phyloP scores from a whole-genome alignment of 345 rosid genomes.

The Camelina hispida region DNA sequence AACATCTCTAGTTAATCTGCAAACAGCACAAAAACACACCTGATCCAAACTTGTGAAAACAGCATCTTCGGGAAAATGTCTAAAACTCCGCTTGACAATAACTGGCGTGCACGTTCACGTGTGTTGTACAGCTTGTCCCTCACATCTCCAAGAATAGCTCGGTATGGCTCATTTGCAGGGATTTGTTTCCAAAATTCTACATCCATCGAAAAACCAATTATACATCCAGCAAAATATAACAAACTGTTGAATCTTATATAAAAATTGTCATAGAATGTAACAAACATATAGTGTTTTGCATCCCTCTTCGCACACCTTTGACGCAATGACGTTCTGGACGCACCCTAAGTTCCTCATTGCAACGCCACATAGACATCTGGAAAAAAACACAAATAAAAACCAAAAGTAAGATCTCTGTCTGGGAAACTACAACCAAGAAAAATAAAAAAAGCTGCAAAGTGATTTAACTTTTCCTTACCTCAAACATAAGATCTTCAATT shows the following conservation, averaged over 20 bases:
- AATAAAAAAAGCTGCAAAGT: not conserved
- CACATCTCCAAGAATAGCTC: conserved; percentile 90
- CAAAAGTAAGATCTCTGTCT: not conserved
- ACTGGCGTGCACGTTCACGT: conserved; percentile 90
- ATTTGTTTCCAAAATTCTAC: conserved; percentile 96
- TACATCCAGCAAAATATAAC: conserved; percentile 11
- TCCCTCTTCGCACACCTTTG: conserved; percentile 73
- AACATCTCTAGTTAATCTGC: conserved; percentile 1
- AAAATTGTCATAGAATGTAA: conserved; percentile 1
- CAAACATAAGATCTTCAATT: conserved; percentile 98
- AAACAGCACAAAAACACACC: conserved; percentile 42
- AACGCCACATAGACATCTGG: conserved; percentile 99
- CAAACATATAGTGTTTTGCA: conserved; percentile 91
- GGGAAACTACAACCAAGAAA: not conserved
- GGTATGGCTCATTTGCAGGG: conserved; percentile 88
- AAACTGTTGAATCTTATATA: not conserved
- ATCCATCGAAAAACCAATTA: conserved; percentile 25
- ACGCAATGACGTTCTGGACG: conserved; percentile 60
- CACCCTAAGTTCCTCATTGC: conserved; percentile 83
- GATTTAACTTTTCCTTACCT: conserved; percentile 51
- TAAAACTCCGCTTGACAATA: conserved; percentile 72
- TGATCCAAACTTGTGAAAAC: conserved; percentile 81
- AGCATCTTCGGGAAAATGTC: conserved; percentile 82
- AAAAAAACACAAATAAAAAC: conserved; percentile 16
- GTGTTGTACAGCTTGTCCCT: conserved; percentile 93